Base-by-base conservation (phyloP, 139 green algal species). In the Chlamydomonas sphaeroides region DNA sequence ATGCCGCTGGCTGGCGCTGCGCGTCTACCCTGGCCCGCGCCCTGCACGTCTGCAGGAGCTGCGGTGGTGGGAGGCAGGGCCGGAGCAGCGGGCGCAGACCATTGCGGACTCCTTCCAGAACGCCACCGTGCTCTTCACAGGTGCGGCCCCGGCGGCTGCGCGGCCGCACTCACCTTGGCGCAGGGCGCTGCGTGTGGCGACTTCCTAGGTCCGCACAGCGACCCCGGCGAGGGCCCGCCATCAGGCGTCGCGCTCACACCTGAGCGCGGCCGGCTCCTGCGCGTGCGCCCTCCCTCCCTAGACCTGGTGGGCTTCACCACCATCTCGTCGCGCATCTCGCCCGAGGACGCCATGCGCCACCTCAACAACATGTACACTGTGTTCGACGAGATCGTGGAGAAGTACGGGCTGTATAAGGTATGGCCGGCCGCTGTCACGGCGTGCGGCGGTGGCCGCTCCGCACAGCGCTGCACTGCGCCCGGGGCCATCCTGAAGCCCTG, bases 231-330 rank as follows among this genome's bases (percentile, higher is more conserved):
- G n/a, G n/a, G n/a, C n/a, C n/a, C n/a, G n/a, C n/a, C n/a, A n/a
- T n/a, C n/a, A n/a, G n/a, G n/a, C n/a, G n/a, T n/a, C n/a, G n/a
- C n/a, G n/a, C n/a, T n/a, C n/a, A n/a, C n/a, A n/a, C n/a, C n/a
- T n/a, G n/a, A n/a, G n/a, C n/a, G n/a, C n/a, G n/a, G n/a, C n/a
- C n/a, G n/a, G n/a, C n/a, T n/a, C n/a, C n/a, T n/a, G n/a, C n/a
- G n/a, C n/a, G n/a, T n/a, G n/a, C n/a, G n/a, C n/a, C 53, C 53
- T n/a, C 17, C 53, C 68, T 28, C 45, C 57, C 26, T n/a, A 57
- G 76, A 85, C 67, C 41, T 85, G 4, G 84, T 88, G 57, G 65
- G 77, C 68, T 88, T 86, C 84, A 88, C 84, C 32, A 56, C 67
- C 18, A 61, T 86, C 28, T 73, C 66, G 14, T 57, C 59, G 3